phyloP scores from a whole-genome alignment of 768 basidiomycete species.

The Cubamyces sp. region DNA sequence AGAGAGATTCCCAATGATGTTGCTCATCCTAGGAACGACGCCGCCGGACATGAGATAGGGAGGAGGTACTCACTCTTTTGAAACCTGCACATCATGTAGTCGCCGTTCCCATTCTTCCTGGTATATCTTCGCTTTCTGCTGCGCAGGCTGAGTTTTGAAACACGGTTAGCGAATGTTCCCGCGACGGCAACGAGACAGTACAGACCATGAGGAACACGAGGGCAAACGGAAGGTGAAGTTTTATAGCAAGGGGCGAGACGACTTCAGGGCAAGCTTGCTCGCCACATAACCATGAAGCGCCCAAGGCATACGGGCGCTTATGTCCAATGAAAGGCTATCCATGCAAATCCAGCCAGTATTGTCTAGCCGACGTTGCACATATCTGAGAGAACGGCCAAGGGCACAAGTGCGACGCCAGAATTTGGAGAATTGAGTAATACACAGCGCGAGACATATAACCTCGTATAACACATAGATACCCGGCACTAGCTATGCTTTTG shows the following conservation, averaged over 20 bases:
- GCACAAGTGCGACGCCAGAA: too few relatives aligned
- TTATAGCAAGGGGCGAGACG: constrained; percentile 34
- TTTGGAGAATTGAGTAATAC: too few relatives aligned
- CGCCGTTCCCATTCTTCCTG: constrained; percentile 87
- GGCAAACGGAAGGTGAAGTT: constrained; percentile 32
- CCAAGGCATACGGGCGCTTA: background rate
- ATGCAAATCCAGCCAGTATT: background rate
- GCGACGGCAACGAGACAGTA: background rate
- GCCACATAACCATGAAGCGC: background rate
- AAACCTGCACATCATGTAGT: constrained; percentile 78
- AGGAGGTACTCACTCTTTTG: constrained; percentile 79
- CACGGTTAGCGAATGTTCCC: constrained; percentile 10
- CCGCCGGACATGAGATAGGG: constrained; percentile 16
- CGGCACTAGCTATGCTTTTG: constrained; percentile 50
- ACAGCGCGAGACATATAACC: too few relatives aligned
- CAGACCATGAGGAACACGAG: constrained; percentile 35
- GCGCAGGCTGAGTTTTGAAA: constrained; percentile 34
- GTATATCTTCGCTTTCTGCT: constrained; percentile 62
- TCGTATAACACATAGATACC: too few relatives aligned
- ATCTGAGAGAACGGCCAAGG: too few relatives aligned
- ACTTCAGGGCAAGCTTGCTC: constrained; percentile 45
- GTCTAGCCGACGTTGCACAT: too few relatives aligned
- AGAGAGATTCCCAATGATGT: constrained; percentile 99
- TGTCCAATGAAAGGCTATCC: background rate
- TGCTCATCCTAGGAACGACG: constrained; percentile 60